Conservation (phyloP, 2,329 filamentous ascomycete genomes). For the Myrmaecium sp. region DNA sequence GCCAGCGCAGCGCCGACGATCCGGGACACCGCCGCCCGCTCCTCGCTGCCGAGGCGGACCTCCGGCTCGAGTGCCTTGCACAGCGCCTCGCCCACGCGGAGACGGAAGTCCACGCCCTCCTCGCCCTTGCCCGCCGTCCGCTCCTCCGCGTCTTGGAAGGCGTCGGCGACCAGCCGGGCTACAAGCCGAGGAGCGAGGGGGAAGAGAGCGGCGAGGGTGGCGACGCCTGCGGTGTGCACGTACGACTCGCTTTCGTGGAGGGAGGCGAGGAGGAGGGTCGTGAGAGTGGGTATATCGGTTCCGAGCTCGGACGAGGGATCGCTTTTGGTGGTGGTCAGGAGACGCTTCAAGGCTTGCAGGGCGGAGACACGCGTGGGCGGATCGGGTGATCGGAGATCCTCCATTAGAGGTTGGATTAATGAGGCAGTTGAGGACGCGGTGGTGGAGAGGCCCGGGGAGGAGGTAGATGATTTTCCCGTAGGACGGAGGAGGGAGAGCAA, state of each 20-base stretch:
- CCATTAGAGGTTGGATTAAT: background rate
- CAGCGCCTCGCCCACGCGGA: constrained; percentile 46
- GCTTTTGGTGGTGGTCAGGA: constrained; percentile 37
- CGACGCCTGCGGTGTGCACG: constrained; percentile 51
- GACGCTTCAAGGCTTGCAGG: constrained; percentile 14
- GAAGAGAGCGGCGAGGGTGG: constrained; percentile 45
- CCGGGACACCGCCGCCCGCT: constrained; percentile 21
- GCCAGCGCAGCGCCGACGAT: constrained; percentile 44
- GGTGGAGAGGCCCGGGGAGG: background rate
- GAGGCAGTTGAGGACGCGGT: constrained; percentile 3
- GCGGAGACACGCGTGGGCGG: constrained; percentile 22
- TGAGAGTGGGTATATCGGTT: constrained; percentile 49
- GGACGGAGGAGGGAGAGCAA: constrained; percentile 1
- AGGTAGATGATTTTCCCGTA: constrained; percentile 1
- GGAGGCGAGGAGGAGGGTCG: constrained; percentile 47
- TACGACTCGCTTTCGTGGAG: constrained; percentile 53
- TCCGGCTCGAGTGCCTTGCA: constrained; percentile 10
- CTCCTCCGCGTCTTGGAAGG: constrained; percentile 48
- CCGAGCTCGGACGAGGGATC: too few relatives aligned
- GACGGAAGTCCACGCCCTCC: constrained; percentile 40
- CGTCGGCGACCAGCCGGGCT: constrained; percentile 44
- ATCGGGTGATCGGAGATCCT: constrained; percentile 15
- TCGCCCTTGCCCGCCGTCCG: constrained; percentile 13
- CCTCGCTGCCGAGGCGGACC: background rate
- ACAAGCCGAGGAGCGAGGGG: constrained; percentile 45